These are phyloP conservation scores for Epichloe amarillans DNA, from an alignment of 2,329 filamentous ascomycete species.

Conservation along the genomic window DNA sequence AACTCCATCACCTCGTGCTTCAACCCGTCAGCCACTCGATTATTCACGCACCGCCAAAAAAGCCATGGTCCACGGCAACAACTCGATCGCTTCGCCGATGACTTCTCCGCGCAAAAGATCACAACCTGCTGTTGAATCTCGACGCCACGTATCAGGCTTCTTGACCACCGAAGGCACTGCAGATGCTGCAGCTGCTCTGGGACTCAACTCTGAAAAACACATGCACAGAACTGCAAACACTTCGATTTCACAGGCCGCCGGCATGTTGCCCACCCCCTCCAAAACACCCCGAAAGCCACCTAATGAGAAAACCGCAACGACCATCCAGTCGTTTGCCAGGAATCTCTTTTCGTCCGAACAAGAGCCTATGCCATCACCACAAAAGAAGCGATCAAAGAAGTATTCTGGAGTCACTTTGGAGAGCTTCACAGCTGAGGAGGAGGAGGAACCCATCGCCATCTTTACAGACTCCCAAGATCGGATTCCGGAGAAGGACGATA, in stretches of 20 bases:
- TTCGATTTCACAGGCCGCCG: slow-evolving; percentile 22
- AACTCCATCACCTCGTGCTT: slow-evolving; percentile 40
- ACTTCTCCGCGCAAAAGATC: slow-evolving; percentile 39
- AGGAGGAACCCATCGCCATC: slow-evolving; percentile 51
- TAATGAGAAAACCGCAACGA: slow-evolving; percentile 34
- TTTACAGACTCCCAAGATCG: slow-evolving; percentile 72
- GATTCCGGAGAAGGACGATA: slow-evolving; percentile 53
- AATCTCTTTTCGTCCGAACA: slow-evolving; percentile 49
- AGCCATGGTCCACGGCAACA: slow-evolving; percentile 13
- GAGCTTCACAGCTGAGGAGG: slow-evolving; percentile 45
- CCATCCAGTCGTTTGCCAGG: slow-evolving; percentile 42
- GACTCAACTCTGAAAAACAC: slow-evolving; percentile 16
- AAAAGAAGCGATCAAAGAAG: slow-evolving; percentile 44
- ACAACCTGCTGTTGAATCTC: slow-evolving; percentile 31
- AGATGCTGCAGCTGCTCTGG: slow-evolving; percentile 29
- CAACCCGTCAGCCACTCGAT: slow-evolving; percentile 19
- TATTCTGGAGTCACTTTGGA: slow-evolving; percentile 40
- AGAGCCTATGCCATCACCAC: slow-evolving; percentile 44
- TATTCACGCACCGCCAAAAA: slow-evolving; percentile 22
- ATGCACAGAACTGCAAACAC: slow-evolving; percentile 14
- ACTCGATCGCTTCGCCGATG: slow-evolving; percentile 28
- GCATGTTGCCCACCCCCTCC: slow-evolving; percentile 66
- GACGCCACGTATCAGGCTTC: slow-evolving; percentile 31
- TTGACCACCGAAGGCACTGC: slow-evolving; percentile 30
- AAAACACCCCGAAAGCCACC: slow-evolving; percentile 62